These are phyloP conservation scores for Yarrowia sp. DNA, from an alignment of 805 yeast species.

Conservation along the genomic window DNA sequence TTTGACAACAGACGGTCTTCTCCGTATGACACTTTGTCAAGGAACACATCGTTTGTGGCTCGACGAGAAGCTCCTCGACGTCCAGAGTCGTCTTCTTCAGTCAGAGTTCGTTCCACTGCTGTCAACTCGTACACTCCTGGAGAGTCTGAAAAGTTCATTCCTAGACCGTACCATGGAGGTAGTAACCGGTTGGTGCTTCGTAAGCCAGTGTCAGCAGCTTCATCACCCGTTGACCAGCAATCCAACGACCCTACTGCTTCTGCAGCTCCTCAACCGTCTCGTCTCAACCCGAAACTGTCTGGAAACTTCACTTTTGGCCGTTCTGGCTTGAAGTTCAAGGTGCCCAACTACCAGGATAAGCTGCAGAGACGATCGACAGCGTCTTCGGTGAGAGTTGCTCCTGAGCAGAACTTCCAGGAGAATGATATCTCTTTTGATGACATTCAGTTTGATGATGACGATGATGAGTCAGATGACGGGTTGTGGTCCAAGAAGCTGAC, in stretches of 20 bases:
- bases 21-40: slow-evolving; percentile 49
- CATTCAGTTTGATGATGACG: slow-evolving; percentile 36
- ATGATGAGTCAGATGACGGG: slow-evolving; percentile 53
- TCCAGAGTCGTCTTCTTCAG: slow-evolving; percentile 35
- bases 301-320: slow-evolving; percentile 21
- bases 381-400: neutral
- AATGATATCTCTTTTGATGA: slow-evolving; percentile 63
- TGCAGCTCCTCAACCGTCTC: neutral
- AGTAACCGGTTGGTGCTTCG: slow-evolving; percentile 32
- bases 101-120: slow-evolving; percentile 16
- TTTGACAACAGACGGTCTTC: slow-evolving; percentile 76
- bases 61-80: slow-evolving; percentile 53
- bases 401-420: slow-evolving; percentile 58
- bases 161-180: slow-evolving; percentile 34
- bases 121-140: slow-evolving; percentile 34
- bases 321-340: slow-evolving; percentile 24
- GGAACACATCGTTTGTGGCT: slow-evolving; percentile 58
- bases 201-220: slow-evolving; percentile 31
- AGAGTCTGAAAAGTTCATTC: slow-evolving; percentile 34
- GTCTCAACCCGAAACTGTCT: slow-evolving; percentile 6
- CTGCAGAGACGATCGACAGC: neutral
- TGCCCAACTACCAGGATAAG: slow-evolving; percentile 18
- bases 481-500: slow-evolving; percentile 55
- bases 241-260: neutral
- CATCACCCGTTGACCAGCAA: slow-evolving; percentile 2